phyloP scores from a whole-genome alignment of 2,329 filamentous ascomycete genomes.

The Aspergillus spinulosporus region DNA sequence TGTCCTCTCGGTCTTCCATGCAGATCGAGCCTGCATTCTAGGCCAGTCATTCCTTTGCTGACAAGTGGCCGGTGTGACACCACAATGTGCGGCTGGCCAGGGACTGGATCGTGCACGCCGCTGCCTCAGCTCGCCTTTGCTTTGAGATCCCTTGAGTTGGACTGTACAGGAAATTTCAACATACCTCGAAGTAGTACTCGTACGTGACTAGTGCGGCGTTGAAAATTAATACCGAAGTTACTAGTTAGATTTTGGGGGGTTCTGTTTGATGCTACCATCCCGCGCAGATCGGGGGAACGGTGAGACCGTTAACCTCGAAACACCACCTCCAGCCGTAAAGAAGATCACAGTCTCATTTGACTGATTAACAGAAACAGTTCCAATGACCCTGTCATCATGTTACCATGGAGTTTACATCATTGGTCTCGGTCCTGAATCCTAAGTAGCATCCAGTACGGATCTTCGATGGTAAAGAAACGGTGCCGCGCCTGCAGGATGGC shows the following conservation, averaged over 20 bases:
- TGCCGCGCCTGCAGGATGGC: constrained; percentile 24
- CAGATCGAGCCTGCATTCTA: constrained; percentile 17
- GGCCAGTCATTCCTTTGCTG: constrained; percentile 17
- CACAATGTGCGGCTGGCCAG: constrained; percentile 19
- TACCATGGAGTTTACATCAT: constrained; percentile 16
- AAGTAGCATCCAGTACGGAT: constrained; percentile 8
- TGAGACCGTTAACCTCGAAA: neutral
- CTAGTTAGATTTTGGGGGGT: constrained; percentile 6
- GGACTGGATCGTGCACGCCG: constrained; percentile 15
- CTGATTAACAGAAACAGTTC: neutral
- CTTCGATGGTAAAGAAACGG: constrained; percentile 11
- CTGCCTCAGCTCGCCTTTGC: neutral
- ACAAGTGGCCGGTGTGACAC: neutral
- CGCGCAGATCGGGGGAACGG: neutral
- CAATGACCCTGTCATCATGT: constrained; percentile 2
- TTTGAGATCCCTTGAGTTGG: neutral
- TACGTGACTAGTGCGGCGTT: constrained; percentile 7
- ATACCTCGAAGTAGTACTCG: neutral
- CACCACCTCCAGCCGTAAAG: neutral
- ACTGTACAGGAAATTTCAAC: neutral
- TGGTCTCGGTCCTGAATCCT: constrained; percentile 1
- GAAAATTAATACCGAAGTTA: neutral
- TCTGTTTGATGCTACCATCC: constrained; percentile 9
- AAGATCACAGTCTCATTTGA: neutral
- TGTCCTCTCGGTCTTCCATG: constrained; percentile 24